Evolutionary conservation across 2,329 filamentous ascomycete species (phyloP).

Genomic region (Trichoderma guizhouense): DNA sequence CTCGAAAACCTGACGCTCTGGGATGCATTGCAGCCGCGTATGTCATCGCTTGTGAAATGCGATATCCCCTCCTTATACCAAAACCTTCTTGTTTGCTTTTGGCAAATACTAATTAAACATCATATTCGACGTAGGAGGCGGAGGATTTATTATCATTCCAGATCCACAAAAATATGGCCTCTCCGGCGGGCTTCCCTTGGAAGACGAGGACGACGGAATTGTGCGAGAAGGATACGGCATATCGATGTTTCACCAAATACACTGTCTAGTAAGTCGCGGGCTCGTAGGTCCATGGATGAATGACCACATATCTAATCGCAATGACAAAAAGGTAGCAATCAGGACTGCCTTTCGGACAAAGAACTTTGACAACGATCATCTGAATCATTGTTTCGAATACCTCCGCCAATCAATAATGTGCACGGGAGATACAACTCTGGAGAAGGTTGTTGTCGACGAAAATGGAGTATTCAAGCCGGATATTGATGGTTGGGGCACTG

Average conservation of each 20-base stretch:
- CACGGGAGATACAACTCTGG: not conserved
- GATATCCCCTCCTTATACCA: not conserved
- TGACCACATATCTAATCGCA: not conserved
- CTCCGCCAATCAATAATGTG: not conserved
- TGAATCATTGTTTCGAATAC: not conserved
- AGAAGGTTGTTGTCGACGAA: not conserved
- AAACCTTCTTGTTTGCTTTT: not conserved
- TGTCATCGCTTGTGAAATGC: not conserved
- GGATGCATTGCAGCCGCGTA: not conserved
- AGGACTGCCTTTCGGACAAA: not conserved
- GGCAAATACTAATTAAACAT: not conserved
- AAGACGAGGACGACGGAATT: not conserved
- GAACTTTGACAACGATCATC: not conserved
- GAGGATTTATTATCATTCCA: not conserved
- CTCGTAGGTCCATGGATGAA: slow-evolving; percentile 38
- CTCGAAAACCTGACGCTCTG: not conserved
- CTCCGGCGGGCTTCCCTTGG: slow-evolving; percentile 41
- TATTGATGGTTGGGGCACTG: not conserved
- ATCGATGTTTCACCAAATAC: not conserved
- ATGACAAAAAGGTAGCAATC: not conserved
- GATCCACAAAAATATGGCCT: not conserved
- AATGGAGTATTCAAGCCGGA: not conserved
- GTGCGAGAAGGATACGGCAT: not conserved
- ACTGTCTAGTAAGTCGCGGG: slow-evolving; percentile 38
- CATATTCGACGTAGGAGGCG: not conserved